phyloP scores from a whole-genome alignment of 2,329 filamentous ascomycete genomes.

The Trichoderma guizhouense region DNA sequence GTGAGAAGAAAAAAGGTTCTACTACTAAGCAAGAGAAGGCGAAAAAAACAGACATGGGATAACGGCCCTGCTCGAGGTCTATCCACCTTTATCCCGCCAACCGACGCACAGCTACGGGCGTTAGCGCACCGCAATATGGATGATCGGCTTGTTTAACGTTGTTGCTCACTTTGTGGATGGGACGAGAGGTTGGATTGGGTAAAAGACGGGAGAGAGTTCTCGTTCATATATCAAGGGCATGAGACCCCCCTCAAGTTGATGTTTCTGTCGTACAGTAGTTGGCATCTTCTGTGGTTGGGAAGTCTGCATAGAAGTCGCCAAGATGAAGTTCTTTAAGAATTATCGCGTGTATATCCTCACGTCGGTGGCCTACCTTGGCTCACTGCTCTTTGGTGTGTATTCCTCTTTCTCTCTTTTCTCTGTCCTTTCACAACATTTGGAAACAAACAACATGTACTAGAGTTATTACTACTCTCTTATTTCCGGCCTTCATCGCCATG shows the following conservation, averaged over 20 bases:
- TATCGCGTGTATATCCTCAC: slow-evolving; percentile 18
- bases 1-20: background rate
- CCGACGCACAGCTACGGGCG: background rate
- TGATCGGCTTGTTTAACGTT: background rate
- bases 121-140: slow-evolving; percentile 1
- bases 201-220: background rate
- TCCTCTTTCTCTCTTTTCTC: background rate
- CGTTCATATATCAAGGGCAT: slow-evolving; percentile 1
- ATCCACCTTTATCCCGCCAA: slow-evolving; percentile 6
- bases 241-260: background rate
- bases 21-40: background rate
- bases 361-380: slow-evolving; percentile 18
- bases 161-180: background rate
- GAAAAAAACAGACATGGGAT: background rate
- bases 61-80: background rate
- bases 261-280: too few species aligned
- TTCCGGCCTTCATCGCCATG: background rate
- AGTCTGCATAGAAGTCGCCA: background rate
- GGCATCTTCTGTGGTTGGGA: background rate
- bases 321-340: slow-evolving; percentile 16
- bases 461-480: background rate
- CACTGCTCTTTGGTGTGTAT: slow-evolving; percentile 16
- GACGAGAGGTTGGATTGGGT: background rate
- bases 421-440: background rate
- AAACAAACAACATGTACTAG: background rate